phyloP scores from a whole-genome alignment of 495 filamentous ascomycete species.

The Trypethelium eluteriae region DNA sequence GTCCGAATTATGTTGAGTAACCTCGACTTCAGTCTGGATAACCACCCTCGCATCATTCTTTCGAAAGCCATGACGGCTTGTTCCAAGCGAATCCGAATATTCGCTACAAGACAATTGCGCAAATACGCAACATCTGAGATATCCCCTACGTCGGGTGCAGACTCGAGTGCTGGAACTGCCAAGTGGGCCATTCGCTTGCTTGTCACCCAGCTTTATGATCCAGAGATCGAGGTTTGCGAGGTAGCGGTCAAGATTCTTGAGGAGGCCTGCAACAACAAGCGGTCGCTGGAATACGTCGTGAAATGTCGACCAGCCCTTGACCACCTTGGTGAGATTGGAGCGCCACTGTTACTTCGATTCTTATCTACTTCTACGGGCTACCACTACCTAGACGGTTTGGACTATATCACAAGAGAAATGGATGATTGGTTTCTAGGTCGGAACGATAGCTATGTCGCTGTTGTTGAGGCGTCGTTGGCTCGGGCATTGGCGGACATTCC shows the following conservation, averaged over 20 bases:
- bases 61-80: slow-evolving; percentile 89
- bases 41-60: slow-evolving; percentile 82
- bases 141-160: slow-evolving; percentile 1
- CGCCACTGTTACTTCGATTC: slow-evolving; percentile 85
- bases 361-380: slow-evolving; percentile 93
- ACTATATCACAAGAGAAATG: slow-evolving; percentile 99
- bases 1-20: slow-evolving; percentile 77
- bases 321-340: slow-evolving; percentile 93
- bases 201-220: slow-evolving; percentile 96
- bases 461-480: slow-evolving; percentile 94
- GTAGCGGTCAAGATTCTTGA: slow-evolving; percentile 93
- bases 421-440: slow-evolving; percentile 97
- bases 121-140: slow-evolving; percentile 58
- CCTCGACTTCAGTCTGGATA: slow-evolving; percentile 83
- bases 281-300: slow-evolving; percentile 88
- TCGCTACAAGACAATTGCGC: slow-evolving; percentile 71
- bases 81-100: slow-evolving; percentile 82
- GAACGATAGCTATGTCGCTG: slow-evolving; percentile 85
- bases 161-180: slow-evolving; percentile 35
- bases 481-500: slow-evolving; percentile 63
- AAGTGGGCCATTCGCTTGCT: slow-evolving; percentile 95
- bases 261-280: slow-evolving; percentile 87
- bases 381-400: slow-evolving; percentile 90
- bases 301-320: slow-evolving; percentile 93
- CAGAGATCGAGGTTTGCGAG: slow-evolving; percentile 91